phyloP scores from a whole-genome alignment of 2,329 filamentous ascomycete species.

The Aspergillus viridinutans region DNA sequence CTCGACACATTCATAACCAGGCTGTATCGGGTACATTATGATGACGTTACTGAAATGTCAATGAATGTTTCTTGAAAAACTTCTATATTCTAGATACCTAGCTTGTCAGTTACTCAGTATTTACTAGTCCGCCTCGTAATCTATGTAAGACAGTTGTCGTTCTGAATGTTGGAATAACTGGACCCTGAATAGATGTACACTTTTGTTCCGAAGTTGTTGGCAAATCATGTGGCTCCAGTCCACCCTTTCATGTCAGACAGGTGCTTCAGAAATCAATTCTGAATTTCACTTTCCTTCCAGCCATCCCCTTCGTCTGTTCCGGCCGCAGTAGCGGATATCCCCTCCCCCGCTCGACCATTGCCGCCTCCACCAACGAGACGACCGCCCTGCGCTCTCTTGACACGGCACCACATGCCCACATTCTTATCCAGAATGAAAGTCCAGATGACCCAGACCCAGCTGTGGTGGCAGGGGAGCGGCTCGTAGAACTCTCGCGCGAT shows the following conservation, averaged over 20 bases:
- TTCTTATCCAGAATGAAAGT: constrained; percentile 88
- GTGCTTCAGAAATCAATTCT: constrained; percentile 46
- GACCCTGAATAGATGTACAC: neutral
- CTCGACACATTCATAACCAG: constrained; percentile 12
- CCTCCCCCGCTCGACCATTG: constrained; percentile 40
- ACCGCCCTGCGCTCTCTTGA: constrained; percentile 82
- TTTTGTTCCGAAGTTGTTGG: neutral
- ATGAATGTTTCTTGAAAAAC: constrained; percentile 3
- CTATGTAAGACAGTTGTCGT: neutral
- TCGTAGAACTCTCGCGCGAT: constrained; percentile 91
- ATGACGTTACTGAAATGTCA: constrained; percentile 9
- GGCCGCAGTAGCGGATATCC: constrained; percentile 41
- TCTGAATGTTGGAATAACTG: neutral
- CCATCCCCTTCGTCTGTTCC: constrained; percentile 47
- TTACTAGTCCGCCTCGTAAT: neutral
- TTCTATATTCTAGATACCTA: constrained; percentile 14
- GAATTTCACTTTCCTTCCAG: constrained; percentile 67
- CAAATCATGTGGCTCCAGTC: neutral
- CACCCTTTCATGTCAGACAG: neutral
- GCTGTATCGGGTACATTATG: constrained; percentile 14
- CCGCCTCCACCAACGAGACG: constrained; percentile 51
- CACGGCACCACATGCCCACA: constrained; percentile 84
- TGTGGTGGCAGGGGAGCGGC: constrained; percentile 77
- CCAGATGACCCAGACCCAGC: constrained; percentile 92
- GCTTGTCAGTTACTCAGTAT: constrained; percentile 2